A percentile compares a stretch with the other conserved stretches of the same genome.
phyloP scores from a whole-genome alignment of 805 yeast genomes.

The Brettanomyces naardenensis region DNA sequence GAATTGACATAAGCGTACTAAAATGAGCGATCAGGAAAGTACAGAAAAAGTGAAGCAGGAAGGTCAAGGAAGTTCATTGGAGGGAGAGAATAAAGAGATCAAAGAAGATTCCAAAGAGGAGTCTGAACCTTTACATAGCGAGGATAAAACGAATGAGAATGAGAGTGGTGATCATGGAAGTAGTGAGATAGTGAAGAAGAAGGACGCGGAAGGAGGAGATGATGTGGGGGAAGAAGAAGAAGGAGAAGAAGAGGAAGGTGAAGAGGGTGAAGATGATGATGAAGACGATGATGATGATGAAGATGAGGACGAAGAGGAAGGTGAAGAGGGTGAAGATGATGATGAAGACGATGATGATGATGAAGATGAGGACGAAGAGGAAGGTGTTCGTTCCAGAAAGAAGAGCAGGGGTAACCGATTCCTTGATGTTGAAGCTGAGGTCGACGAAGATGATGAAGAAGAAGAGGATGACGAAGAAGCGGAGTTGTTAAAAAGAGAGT shows the following conservation, averaged over 20 bases:
- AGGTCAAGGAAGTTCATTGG: not conserved
- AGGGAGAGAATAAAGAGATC: not conserved
- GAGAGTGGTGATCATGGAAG: not conserved
- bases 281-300: conserved; percentile 20
- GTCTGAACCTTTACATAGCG: too few relatives aligned
- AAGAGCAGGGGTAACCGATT: conserved; percentile 67
- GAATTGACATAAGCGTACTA: too few relatives aligned
- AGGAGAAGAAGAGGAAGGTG: conserved; percentile 8
- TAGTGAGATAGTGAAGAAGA: not conserved
- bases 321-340: conserved; percentile 34
- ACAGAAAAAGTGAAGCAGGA: not conserved
- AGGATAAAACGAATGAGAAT: not conserved
- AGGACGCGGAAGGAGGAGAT: not conserved
- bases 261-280: conserved; percentile 19
- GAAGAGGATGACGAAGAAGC: conserved; percentile 91
- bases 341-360: conserved; percentile 46
- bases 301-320: conserved; percentile 24
- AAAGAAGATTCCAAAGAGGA: not conserved
- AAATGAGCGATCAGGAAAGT: not conserved
- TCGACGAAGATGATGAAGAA: conserved; percentile 91
- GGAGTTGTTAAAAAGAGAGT: conserved; percentile 78
- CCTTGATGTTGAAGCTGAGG: conserved; percentile 98
- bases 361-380: conserved; percentile 52
- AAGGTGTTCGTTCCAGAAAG: conserved; percentile 37
- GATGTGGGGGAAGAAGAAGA: not conserved